Conservation (phyloP, 1,284 basidiomycete genomes). For the Ceratobasidium sp. region DNA sequence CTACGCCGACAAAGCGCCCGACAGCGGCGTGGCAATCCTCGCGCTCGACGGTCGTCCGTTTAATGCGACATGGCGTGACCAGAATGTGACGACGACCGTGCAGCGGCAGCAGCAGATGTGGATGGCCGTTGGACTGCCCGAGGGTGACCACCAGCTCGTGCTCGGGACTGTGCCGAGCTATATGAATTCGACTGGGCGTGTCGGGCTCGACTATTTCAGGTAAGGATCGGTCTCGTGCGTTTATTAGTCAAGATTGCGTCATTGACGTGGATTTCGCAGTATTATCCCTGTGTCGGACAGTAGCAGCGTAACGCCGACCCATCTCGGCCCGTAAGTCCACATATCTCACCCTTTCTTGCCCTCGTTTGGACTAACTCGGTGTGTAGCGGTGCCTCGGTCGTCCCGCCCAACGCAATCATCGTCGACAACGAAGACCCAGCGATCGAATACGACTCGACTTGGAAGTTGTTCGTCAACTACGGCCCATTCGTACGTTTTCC, state of each 20-base stretch:
- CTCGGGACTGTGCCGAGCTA: not conserved
- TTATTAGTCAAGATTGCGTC: too few species aligned
- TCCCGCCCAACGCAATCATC: not conserved
- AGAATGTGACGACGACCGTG: not conserved
- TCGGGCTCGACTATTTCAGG: constrained; percentile 12
- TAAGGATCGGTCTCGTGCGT: not conserved
- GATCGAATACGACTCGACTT: constrained; percentile 14
- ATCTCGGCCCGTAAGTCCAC: constrained; percentile 10
- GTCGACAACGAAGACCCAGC: not conserved
- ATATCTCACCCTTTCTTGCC: not conserved
- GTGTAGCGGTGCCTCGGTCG: not conserved
- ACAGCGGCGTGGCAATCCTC: not conserved
- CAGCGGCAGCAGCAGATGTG: not conserved
- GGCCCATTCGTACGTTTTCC: too few species aligned
- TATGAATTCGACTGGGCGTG: not conserved
- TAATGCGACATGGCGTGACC: not conserved
- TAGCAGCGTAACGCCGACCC: not conserved
- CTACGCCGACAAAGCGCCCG: not conserved
- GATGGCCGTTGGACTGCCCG: not conserved
- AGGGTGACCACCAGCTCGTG: constrained; percentile 24
- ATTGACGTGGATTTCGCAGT: not conserved
- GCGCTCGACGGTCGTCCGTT: constrained; percentile 7
- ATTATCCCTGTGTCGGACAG: not conserved
- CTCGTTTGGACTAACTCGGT: not conserved
- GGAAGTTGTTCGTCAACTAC: constrained; percentile 1